These are phyloP conservation scores for Eustoma russellianum DNA, from an alignment of 257 asterid genomes.

Conservation along the genomic window DNA sequence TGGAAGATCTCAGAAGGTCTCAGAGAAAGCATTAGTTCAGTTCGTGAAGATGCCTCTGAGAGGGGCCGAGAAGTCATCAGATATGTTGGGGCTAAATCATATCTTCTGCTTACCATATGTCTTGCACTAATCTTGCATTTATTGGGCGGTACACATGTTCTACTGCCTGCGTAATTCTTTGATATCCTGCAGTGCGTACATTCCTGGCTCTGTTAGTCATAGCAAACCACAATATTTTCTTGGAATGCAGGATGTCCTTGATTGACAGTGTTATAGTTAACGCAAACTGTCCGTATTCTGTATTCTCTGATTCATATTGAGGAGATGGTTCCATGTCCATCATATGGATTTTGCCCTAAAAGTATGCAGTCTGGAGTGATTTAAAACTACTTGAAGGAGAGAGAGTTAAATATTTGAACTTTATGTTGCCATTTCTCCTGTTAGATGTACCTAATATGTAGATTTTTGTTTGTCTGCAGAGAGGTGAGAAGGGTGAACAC, in stretches of 20 bases:
- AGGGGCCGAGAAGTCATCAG: conserved; percentile 71
- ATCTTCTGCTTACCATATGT: conserved; percentile 63
- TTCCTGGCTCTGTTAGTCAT: background rate
- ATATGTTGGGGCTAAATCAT: conserved; percentile 71
- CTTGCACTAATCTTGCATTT: conserved; percentile 58
- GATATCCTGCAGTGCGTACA: conserved; percentile 1
- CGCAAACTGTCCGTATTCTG: no score
- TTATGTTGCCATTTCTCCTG: background rate
- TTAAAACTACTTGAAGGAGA: background rate
- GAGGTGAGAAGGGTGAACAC: background rate
- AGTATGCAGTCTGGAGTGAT: background rate
- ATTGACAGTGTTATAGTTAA: background rate
- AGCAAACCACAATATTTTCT: background rate
- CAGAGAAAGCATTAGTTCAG: conserved; percentile 51
- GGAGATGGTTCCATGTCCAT: no score
- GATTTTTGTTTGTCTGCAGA: background rate
- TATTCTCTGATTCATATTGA: background rate
- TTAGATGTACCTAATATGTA: background rate
- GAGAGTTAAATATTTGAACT: no score
- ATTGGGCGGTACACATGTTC: conserved; percentile 37
- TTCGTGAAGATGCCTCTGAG: conserved; percentile 51
- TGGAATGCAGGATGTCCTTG: background rate
- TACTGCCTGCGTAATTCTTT: conserved; percentile 49
- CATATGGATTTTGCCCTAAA: background rate
- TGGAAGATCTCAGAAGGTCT: conserved; percentile 52